Percentiles rank a stretch among this genome's conserved stretches.
These are phyloP conservation scores for Ballota nigra DNA, from an alignment of 257 asterid genomes.

Conservation along the genomic window DNA sequence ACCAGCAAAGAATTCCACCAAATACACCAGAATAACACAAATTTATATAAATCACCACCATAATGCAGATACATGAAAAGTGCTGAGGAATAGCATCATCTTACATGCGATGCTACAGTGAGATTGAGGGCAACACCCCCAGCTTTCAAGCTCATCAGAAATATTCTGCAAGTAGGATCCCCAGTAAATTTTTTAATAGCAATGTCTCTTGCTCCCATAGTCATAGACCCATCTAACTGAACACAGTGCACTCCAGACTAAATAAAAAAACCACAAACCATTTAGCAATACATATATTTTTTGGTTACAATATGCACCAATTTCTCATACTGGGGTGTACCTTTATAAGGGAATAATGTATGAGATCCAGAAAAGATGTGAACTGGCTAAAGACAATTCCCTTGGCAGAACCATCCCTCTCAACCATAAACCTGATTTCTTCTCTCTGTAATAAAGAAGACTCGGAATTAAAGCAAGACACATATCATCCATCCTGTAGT, in stretches of 20 bases:
- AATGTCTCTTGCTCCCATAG: constrained; percentile 75
- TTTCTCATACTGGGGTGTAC: constrained; percentile 30
- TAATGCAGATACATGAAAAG: neutral
- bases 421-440: constrained; percentile 90
- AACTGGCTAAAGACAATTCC: constrained; percentile 96
- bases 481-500: neutral
- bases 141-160: constrained; percentile 92
- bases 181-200: constrained; percentile 74
- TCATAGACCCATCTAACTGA: constrained; percentile 85
- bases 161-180: constrained; percentile 84
- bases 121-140: constrained; percentile 99
- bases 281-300: neutral
- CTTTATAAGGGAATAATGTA: constrained; percentile 78
- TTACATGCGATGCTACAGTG: constrained; percentile 93
- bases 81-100: constrained; percentile 10
- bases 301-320: constrained; percentile 2
- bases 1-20: neutral
- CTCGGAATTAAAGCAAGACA: neutral
- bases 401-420: constrained; percentile 97
- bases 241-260: constrained; percentile 85
- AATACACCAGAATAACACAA: neutral
- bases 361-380: constrained; percentile 91
- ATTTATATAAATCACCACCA: neutral
- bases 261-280: constrained; percentile 5
- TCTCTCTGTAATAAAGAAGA: constrained; percentile 64